phyloP scores from a whole-genome alignment of 176 grass and related monocot species.

The Avena eriantha region DNA sequence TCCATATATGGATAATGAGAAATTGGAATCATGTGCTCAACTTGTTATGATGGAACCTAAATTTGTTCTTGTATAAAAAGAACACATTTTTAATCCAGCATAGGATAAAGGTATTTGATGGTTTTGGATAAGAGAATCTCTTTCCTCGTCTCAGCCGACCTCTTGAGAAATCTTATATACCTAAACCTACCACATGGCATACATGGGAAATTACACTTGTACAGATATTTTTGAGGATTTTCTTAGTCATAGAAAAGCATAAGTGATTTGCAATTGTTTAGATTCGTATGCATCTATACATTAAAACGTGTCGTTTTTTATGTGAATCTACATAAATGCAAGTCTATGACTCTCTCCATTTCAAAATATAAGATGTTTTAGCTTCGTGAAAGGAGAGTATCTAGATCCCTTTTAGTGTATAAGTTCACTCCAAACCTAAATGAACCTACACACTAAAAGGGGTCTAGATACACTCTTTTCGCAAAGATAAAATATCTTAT shows the following conservation, averaged over 20 bases:
- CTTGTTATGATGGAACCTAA: not conserved
- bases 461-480: no score
- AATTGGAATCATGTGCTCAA: not conserved
- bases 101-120: not conserved
- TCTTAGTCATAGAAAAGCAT: not conserved
- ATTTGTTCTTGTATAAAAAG: not conserved
- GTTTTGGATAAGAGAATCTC: constrained; percentile 31
- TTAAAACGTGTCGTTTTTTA: no score
- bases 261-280: no score
- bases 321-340: no score
- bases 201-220: not conserved
- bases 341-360: no score
- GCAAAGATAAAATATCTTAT: no score
- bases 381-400: no score
- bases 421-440: no score
- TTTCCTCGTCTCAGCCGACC: constrained; percentile 1
- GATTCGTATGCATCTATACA: no score
- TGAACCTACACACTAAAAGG: no score
- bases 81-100: not conserved
- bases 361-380: no score
- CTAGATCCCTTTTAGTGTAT: no score
- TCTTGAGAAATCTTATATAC: not conserved
- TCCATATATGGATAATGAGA: not conserved
- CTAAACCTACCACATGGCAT: not conserved
- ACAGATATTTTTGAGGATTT: constrained; percentile 12